Percentiles rank a stretch among this genome's conserved stretches.
phyloP scores from a whole-genome alignment of 805 yeast genomes.

The Sugiyamaella boreocaroliniensis region DNA sequence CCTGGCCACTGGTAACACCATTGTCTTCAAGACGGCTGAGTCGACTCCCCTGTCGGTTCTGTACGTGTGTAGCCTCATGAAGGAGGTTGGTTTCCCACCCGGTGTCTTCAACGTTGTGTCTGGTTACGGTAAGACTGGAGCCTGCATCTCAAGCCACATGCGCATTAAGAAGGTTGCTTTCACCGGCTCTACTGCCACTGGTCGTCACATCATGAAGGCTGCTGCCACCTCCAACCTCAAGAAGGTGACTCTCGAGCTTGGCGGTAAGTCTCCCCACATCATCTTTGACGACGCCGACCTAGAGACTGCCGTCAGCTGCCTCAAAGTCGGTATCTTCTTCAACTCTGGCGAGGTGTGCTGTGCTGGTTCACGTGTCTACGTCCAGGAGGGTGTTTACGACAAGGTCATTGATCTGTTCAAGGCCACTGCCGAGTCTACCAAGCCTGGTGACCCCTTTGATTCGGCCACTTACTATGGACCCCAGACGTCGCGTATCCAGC shows the following conservation, averaged over 20 bases:
- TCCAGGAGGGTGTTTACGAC: conserved; percentile 80
- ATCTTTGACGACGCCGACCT: conserved; percentile 82
- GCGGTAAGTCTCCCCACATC: conserved; percentile 92
- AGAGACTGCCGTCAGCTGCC: conserved; percentile 65
- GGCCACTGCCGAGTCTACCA: conserved; percentile 40
- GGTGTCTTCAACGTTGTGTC: conserved; percentile 68
- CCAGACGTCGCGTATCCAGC: conserved; percentile 74
- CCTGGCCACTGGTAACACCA: conserved; percentile 69
- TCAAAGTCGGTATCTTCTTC: conserved; percentile 76
- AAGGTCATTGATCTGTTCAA: conserved; percentile 55
- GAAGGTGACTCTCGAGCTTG: conserved; percentile 88
- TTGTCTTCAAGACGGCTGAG: conserved; percentile 70
- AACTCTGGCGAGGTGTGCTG: conserved; percentile 96
- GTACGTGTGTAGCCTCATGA: conserved; percentile 49
- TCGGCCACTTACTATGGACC: conserved; percentile 79
- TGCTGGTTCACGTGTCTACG: conserved; percentile 87
- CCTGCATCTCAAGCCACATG: conserved; percentile 55
- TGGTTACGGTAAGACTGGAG: conserved; percentile 66
- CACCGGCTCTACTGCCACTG: conserved; percentile 91
- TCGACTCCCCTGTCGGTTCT: conserved; percentile 68
- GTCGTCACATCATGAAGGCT: conserved; percentile 67
- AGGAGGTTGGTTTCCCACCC: conserved; percentile 69
- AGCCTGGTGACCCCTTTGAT: conserved; percentile 70
- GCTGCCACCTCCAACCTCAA: conserved; percentile 71
- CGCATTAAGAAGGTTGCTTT: conserved; percentile 82